Percentiles rank a stretch among this genome's conserved stretches.
phyloP scores from a whole-genome alignment of 371 early-diverging fungal genomes.

The Apophysomyces sp. region DNA sequence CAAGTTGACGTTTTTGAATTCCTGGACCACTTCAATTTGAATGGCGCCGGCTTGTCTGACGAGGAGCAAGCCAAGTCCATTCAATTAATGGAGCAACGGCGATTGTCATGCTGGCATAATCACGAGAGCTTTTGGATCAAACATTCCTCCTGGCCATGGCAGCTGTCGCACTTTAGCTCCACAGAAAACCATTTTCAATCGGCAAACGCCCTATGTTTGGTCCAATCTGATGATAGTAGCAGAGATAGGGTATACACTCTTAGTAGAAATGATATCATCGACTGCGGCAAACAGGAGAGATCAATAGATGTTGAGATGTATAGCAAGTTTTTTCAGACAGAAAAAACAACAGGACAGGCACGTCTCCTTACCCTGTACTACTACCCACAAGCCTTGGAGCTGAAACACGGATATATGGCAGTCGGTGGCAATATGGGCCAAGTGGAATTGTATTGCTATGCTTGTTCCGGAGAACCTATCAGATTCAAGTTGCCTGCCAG shows the following conservation, averaged over 20 bases:
- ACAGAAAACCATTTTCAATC: constrained; percentile 53
- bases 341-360: too few relatives aligned
- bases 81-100: background rate
- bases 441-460: constrained; percentile 49
- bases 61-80: too few relatives aligned
- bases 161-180: constrained; percentile 47
- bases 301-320: too few relatives aligned
- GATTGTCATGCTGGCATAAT: background rate
- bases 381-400: constrained; percentile 45
- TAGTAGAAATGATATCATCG: constrained; percentile 39
- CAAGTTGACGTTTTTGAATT: too few relatives aligned
- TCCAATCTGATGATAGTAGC: constrained; percentile 41
- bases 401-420: constrained; percentile 56
- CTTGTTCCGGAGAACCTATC: constrained; percentile 16
- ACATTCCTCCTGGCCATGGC: constrained; percentile 46
- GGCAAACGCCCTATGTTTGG: constrained; percentile 47
- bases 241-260: constrained; percentile 48
- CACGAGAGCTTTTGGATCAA: constrained; percentile 33
- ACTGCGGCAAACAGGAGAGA: constrained; percentile 52
- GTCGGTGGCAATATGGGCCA: constrained; percentile 47
- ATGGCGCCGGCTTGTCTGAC: too few relatives aligned
- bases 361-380: constrained; percentile 34
- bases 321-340: too few relatives aligned
- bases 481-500: background rate
- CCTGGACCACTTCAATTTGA: too few relatives aligned